phyloP scores from a whole-genome alignment of 2,329 filamentous ascomycete genomes.

The Monosporascus sp. region DNA sequence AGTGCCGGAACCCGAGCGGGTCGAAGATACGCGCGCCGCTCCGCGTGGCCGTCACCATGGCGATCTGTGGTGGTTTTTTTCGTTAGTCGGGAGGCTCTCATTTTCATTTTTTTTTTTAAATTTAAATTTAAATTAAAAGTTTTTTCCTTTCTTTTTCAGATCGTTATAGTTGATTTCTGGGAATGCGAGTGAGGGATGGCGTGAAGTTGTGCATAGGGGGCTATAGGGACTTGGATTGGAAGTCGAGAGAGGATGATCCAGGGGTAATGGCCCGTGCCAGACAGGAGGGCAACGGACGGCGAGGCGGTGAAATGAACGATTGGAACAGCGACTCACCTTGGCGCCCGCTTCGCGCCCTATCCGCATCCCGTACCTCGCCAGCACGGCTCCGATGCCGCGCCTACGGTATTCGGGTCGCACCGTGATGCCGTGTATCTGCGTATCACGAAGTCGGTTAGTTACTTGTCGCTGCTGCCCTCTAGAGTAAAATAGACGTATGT shows the following conservation, averaged over 20 bases:
- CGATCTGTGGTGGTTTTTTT: background rate
- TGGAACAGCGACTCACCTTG: background rate
- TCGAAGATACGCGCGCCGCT: background rate
- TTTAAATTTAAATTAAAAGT: no score
- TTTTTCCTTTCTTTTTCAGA: no score
- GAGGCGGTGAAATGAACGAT: no score
- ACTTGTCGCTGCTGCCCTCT: no score
- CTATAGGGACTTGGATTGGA: no score
- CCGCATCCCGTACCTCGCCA: background rate
- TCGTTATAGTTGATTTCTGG: background rate
- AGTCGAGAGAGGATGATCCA: no score
- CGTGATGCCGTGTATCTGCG: background rate
- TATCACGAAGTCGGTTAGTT: background rate
- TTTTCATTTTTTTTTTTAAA: background rate
- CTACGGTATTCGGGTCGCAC: background rate
- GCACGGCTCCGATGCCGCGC: background rate
- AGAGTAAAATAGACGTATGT: no score
- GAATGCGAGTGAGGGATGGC: background rate
- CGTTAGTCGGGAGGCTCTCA: no score
- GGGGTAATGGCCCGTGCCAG: no score
- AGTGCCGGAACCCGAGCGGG: conserved; percentile 1
- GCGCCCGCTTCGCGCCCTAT: background rate
- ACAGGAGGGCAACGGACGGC: no score
- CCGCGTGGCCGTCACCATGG: background rate
- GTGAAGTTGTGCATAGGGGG: background rate